Conservation (phyloP, 2,329 filamentous ascomycete genomes). For the Chaetomiaceae sp. region DNA sequence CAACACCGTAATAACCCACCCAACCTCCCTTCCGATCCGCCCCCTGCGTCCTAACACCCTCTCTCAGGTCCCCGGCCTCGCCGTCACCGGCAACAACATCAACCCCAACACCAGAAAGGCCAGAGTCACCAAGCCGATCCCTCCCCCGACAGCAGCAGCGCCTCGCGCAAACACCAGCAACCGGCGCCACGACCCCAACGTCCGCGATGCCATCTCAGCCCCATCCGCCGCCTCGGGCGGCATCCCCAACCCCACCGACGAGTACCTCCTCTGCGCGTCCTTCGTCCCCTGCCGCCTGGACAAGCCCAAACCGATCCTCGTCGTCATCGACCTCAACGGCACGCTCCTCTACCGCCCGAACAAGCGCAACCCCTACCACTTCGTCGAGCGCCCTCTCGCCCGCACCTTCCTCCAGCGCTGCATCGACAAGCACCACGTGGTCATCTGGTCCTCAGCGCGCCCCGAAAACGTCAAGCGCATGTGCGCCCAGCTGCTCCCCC, state of each 20-base stretch:
- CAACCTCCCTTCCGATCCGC: background rate
- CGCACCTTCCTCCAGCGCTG: constrained; percentile 67
- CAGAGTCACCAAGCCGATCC: background rate
- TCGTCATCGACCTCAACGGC: constrained; percentile 91
- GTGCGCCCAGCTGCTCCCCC: constrained; percentile 59
- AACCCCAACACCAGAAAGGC: background rate
- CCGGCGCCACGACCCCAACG: background rate
- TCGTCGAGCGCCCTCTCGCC: constrained; percentile 65
- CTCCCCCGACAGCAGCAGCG: background rate
- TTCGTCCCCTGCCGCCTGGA: constrained; percentile 38
- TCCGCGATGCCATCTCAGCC: constrained; percentile 26
- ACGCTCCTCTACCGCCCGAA: constrained; percentile 73
- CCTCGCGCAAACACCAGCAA: background rate
- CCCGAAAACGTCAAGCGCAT: constrained; percentile 68
- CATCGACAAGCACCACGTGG: constrained; percentile 69
- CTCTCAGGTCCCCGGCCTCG: background rate
- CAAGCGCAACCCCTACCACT: constrained; percentile 43
- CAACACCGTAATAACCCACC: background rate
- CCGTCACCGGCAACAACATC: background rate
- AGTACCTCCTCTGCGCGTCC: constrained; percentile 57
- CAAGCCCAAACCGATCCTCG: constrained; percentile 60
- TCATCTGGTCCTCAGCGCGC: constrained; percentile 86
- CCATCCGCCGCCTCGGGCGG: constrained; percentile 47
- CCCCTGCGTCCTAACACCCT: background rate
- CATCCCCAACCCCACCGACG: constrained; percentile 54